Evolutionary conservation across 257 asterid genomes (phyloP).

Genomic region (Ilex aquifolium): DNA sequence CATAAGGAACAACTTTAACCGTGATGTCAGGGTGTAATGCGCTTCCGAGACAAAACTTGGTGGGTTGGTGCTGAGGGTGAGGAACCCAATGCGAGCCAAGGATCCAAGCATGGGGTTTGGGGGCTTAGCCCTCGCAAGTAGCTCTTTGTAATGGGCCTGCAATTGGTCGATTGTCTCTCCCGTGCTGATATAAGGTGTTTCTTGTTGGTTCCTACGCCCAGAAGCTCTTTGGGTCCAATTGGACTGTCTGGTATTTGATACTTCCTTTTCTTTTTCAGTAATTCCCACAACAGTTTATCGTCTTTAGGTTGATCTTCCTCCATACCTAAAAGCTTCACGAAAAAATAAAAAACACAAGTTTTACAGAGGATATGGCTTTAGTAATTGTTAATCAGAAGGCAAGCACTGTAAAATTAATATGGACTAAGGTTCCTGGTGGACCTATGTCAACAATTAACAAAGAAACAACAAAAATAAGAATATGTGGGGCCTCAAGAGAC

Average conservation of each 20-base stretch:
- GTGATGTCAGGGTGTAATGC: conserved; percentile 19
- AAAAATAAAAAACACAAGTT: neutral
- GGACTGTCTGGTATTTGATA: conserved; percentile 35
- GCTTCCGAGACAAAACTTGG: conserved; percentile 20
- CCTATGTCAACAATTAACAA: neutral
- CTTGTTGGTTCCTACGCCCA: conserved; percentile 25
- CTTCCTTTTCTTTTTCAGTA: conserved; percentile 54
- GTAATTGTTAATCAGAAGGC: conserved; percentile 1
- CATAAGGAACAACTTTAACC: too few relatives aligned
- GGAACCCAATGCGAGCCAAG: conserved; percentile 39
- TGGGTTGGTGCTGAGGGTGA: conserved; percentile 41
- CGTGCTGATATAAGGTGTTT: conserved; percentile 25
- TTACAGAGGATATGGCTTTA: neutral
- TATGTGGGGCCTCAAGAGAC: neutral
- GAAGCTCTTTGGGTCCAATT: conserved; percentile 34
- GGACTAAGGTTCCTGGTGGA: neutral
- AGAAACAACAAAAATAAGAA: neutral
- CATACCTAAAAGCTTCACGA: conserved; percentile 12
- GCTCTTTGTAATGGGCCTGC: conserved; percentile 15
- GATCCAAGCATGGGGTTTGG: conserved; percentile 21
- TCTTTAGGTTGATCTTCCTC: conserved; percentile 44
- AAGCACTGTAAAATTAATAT: conserved; percentile 1
- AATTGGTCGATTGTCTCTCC: conserved; percentile 18
- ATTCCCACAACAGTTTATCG: conserved; percentile 48
- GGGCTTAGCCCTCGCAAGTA: conserved; percentile 22